Base-by-base conservation (phyloP, 208 protist species). In the Acanthamoeba lenticulata region DNA sequence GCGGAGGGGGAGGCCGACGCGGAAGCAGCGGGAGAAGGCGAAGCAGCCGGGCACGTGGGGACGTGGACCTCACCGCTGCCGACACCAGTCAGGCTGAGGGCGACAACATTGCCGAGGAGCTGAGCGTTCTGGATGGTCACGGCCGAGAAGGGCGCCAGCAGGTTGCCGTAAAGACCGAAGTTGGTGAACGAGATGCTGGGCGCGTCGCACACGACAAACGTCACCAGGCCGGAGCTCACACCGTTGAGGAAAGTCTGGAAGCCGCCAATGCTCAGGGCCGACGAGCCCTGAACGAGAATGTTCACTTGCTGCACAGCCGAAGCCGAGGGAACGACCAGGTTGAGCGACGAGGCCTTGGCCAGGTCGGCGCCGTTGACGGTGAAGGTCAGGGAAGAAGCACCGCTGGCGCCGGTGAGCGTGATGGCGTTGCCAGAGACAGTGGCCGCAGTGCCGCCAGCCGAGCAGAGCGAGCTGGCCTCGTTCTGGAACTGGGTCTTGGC, bases 211-310 rank as follows among this genome's bases (percentile, higher is more conserved):
- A 85, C 74, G 17, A 85, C 74, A 40, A 52, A 85, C 7, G 74
- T 85, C 24, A 85, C 36, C 27, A 44, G 32, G 40, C 29, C 40
- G 21, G 29, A 34, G 1, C 19, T 13, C 27, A 85, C 74, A n/a
- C 74, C 74, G 44, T 85, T 55, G 74, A 40, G 40, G 42, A 85
- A 85, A 40, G 0, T 85, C 72, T 83, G 72, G 72, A 83, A 83
- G 34, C 72, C 72, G 42, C 72, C 72, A 15, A 49, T 49, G 21
- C 49, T 44, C 24, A 83, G 21, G 42, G 74, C 44, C 1, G 42
- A 1, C 44, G 77, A 86, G 44, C 77, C 77, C 44, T 40, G n/a
- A 9, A 86, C 17, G 44, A 40, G n/a, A 32, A 86, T 19, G n/a
- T 57, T 44, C 77, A 86, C 77, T 24, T 19, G 40, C 2, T 57